A percentile compares a stretch with the other conserved stretches of the same genome.
Conservation (phyloP, 2,329 filamentous ascomycete genomes). For the Lecanosticta acicola region DNA sequence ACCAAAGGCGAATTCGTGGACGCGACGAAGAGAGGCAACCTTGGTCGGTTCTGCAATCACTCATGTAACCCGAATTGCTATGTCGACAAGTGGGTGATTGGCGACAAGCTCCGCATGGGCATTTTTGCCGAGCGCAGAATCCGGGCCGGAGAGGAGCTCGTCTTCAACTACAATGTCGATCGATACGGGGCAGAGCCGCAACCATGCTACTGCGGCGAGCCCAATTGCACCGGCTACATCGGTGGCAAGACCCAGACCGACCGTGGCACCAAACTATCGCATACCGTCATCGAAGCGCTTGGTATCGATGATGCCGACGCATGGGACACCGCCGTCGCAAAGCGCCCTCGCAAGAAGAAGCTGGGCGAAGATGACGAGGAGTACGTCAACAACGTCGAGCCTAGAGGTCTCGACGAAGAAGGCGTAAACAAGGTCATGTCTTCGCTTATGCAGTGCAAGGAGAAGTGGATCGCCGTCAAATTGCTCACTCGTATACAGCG, state of each 20-base stretch:
- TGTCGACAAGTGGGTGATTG: slow-evolving; percentile 99
- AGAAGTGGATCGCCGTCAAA: slow-evolving; percentile 99
- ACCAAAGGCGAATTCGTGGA: slow-evolving; percentile 96
- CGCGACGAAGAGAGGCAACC: slow-evolving; percentile 91
- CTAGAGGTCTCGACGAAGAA: slow-evolving; percentile 70
- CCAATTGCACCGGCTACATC: slow-evolving; percentile 93
- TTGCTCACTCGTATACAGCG: slow-evolving; percentile 81
- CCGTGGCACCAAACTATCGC: slow-evolving; percentile 82
- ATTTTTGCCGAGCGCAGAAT: slow-evolving; percentile 89
- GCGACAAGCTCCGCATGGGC: slow-evolving; percentile 95
- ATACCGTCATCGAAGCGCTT: slow-evolving; percentile 86
- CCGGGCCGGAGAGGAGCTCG: slow-evolving; percentile 83
- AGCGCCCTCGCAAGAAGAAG: slow-evolving; percentile 90
- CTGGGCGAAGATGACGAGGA: slow-evolving; percentile 87
- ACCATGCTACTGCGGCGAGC: slow-evolving; percentile 91
- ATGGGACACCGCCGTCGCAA: slow-evolving; percentile 86
- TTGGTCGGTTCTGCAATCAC: slow-evolving; percentile 97
- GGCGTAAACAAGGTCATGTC: slow-evolving; percentile 94
- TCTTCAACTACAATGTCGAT: slow-evolving; percentile 99
- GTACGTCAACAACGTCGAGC: slow-evolving; percentile 83
- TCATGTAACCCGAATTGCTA: slow-evolving; percentile 99
- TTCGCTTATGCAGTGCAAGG: slow-evolving; percentile 92
- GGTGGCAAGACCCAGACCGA: slow-evolving; percentile 97
- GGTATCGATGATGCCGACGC: slow-evolving; percentile 89
- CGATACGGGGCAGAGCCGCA: slow-evolving; percentile 95